A percentile compares a stretch with the other conserved stretches of the same genome.
phyloP scores from a whole-genome alignment of 768 basidiomycete genomes.

The Rhizopogon vinicolor region DNA sequence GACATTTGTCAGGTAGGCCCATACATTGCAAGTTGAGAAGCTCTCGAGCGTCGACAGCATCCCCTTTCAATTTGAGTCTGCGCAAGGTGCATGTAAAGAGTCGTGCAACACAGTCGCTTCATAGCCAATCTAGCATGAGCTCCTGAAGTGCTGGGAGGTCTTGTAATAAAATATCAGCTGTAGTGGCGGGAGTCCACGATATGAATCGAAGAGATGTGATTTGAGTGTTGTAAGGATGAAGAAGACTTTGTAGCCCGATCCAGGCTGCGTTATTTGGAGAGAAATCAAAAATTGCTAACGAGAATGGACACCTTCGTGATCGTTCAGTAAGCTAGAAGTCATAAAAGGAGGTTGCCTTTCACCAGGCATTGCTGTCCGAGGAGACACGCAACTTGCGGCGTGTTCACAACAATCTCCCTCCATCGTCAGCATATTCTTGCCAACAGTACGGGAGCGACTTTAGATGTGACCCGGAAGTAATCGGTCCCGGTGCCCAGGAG shows the following conservation, averaged over 20 bases:
- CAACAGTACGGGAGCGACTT: constrained; percentile 16
- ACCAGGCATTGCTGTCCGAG: constrained; percentile 1
- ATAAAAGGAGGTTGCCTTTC: constrained; percentile 6
- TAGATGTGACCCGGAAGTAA: constrained; percentile 19
- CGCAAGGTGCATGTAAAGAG: background rate
- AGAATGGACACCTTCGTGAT: background rate
- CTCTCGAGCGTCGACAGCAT: no score
- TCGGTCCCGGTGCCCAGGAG: constrained; percentile 14
- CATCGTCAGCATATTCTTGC: background rate
- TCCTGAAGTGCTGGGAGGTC: constrained; percentile 12
- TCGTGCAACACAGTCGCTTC: background rate
- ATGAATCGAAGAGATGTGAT: constrained; percentile 9
- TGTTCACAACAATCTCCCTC: background rate
- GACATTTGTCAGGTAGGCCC: constrained; percentile 15
- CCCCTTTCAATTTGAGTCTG: background rate
- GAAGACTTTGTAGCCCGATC: constrained; percentile 6
- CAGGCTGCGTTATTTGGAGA: constrained; percentile 6
- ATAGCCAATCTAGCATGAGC: constrained; percentile 8
- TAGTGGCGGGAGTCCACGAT: constrained; percentile 7
- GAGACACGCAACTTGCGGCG: constrained; percentile 26
- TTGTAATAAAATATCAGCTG: constrained; percentile 11
- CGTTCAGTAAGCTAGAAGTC: background rate
- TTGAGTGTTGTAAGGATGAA: constrained; percentile 17
- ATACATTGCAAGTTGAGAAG: constrained; percentile 8
- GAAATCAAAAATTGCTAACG: no score